These are phyloP conservation scores for Fusarium sp. DNA, from an alignment of 2,329 filamentous ascomycete species.

Conservation along the genomic window DNA sequence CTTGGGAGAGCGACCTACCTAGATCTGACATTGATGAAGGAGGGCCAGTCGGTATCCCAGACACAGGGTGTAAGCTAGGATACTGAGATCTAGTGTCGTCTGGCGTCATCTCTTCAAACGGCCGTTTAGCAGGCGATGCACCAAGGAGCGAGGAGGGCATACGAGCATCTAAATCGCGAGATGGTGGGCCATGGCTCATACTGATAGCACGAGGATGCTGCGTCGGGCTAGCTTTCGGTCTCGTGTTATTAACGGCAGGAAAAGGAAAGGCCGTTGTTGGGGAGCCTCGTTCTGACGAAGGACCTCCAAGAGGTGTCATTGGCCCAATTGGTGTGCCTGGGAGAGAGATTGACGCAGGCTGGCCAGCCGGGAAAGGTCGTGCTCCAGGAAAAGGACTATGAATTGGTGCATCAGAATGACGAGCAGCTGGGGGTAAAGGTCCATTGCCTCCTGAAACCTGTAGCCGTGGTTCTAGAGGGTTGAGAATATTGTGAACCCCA, in stretches of 20 bases:
- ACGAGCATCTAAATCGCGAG: conserved; percentile 41
- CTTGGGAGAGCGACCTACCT: conserved; percentile 51
- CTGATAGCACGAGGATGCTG: conserved; percentile 44
- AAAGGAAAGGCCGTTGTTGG: conserved; percentile 47
- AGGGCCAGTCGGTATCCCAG: conserved; percentile 38
- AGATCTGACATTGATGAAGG: conserved; percentile 39
- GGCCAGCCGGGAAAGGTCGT: conserved; percentile 41
- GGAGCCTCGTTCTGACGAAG: conserved; percentile 48
- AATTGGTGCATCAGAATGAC: conserved; percentile 34
- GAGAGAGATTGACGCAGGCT: conserved; percentile 47
- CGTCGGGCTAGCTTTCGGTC: conserved; percentile 48
- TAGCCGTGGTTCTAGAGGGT: conserved; percentile 47
- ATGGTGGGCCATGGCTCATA: conserved; percentile 39
- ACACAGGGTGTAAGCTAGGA: conserved; percentile 40
- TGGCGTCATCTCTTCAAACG: conserved; percentile 43
- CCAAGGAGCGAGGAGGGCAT: conserved; percentile 31
- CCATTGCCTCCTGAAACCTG: conserved; percentile 30
- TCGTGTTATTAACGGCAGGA: conserved; percentile 43
- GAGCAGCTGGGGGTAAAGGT: conserved; percentile 19
- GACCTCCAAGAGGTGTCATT: conserved; percentile 42
- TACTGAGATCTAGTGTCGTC: conserved; percentile 44
- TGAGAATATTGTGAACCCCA: conserved; percentile 52
- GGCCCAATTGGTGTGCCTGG: conserved; percentile 47
- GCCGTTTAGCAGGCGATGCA: conserved; percentile 47
- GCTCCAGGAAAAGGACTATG: conserved; percentile 36